Conservation (phyloP, 208 protist species). For the Trypanosoma rangeli region DNA sequence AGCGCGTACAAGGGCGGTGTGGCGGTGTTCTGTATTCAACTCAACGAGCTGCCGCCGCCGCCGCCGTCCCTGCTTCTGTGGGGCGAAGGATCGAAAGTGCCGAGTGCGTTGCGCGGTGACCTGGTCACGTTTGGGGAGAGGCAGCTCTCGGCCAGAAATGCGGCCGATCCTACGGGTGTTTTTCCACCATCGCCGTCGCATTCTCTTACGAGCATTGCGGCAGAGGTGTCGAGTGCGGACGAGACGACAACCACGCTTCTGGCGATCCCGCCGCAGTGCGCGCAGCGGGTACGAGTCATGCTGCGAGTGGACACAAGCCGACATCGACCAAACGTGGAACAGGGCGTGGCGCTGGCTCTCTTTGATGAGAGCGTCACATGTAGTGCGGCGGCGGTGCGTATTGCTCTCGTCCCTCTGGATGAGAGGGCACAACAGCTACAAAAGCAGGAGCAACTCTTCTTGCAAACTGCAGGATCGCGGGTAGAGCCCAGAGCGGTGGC, state of each 20-base stretch:
- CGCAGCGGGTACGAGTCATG: slow-evolving; percentile 15
- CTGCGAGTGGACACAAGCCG: slow-evolving; percentile 8
- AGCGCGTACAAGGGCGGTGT: slow-evolving; percentile 11
- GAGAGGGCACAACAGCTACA: slow-evolving; percentile 21
- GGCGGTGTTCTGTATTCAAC: neutral
- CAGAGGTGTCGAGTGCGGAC: neutral
- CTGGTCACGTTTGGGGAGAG: neutral
- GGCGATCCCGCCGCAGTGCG: slow-evolving; percentile 14
- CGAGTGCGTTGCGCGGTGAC: neutral
- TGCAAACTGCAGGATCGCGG: neutral
- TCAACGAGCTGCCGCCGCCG: slow-evolving; percentile 2
- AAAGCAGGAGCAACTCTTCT: slow-evolving; percentile 13
- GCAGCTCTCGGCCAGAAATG: neutral
- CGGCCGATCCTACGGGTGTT: neutral
- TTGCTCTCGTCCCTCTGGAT: slow-evolving; percentile 41
- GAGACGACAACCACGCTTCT: slow-evolving; percentile 9
- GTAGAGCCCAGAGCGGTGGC: neutral
- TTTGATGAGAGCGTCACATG: slow-evolving; percentile 77
- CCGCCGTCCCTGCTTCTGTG: neutral
- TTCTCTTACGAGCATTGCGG: neutral
- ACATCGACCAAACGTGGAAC: slow-evolving; percentile 49
- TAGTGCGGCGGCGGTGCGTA: slow-evolving; percentile 53
- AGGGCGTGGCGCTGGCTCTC: slow-evolving; percentile 59
- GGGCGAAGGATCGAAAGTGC: neutral
- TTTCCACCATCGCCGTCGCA: neutral